Conservation (phyloP, 2,329 filamentous ascomycete species). For the Fusarium pseudocircinatum region DNA sequence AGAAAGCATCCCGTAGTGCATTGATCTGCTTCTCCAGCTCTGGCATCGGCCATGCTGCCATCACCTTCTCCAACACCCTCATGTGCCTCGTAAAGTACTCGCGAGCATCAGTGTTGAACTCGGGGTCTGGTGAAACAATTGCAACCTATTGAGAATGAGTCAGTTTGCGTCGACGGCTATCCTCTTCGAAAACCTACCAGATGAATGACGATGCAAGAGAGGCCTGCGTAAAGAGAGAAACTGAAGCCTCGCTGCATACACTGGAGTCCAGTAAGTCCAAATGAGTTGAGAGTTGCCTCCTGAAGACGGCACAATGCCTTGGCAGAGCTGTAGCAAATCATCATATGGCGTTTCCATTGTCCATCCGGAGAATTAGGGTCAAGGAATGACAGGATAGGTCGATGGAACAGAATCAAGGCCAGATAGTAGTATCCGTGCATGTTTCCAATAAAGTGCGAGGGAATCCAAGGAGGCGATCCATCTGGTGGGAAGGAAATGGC, state of each 20-base stretch:
- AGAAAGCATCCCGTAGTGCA: constrained; percentile 89
- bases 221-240: constrained; percentile 91
- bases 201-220: constrained; percentile 93
- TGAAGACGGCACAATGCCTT: constrained; percentile 87
- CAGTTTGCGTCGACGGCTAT: not conserved
- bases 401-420: constrained; percentile 84
- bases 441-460: constrained; percentile 88
- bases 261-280: constrained; percentile 81
- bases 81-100: constrained; percentile 94
- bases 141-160: constrained; percentile 70
- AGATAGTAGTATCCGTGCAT: constrained; percentile 90
- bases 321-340: constrained; percentile 84
- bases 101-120: constrained; percentile 83
- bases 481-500: constrained; percentile 80
- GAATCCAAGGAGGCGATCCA: constrained; percentile 82
- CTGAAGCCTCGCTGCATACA: constrained; percentile 96
- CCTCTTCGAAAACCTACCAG: constrained; percentile 67
- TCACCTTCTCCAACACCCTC: constrained; percentile 89
- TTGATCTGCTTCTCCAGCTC: constrained; percentile 93
- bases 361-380: constrained; percentile 76
- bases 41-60: constrained; percentile 84
- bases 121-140: constrained; percentile 90
- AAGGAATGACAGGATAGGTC: constrained; percentile 83
- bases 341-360: constrained; percentile 88
- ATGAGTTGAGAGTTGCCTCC: constrained; percentile 80